Evolutionary conservation across 345 rosid species (phyloP), one percentile per base, ranked within the genome.

Genomic region (Citropsis articulata): DNA sequence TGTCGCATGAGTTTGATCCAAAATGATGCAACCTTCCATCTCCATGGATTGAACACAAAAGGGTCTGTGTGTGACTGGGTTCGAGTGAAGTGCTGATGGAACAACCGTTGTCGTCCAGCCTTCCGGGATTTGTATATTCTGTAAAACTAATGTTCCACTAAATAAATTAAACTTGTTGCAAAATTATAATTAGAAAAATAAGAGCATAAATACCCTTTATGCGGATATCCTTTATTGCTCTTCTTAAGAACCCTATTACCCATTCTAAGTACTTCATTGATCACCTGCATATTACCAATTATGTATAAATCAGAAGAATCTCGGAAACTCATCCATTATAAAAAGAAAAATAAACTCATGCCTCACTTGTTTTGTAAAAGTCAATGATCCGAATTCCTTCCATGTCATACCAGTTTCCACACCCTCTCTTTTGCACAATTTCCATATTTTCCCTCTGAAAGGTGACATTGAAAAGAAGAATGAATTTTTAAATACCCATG

Each of bases 61-160:
- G 84, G 82, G 12, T 84, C 79, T 53, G 45, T 18, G 38, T 71
- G 21, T 35, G 7, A 71, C 76, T 2, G 84, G 84, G 30, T 78
- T 78, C 73, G 81, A 45, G 69, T 84, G 81, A 38, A 78, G 35
- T 25, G 79, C 78, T 24, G 79, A 56, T 33, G 83, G 79, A 71
- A 57, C 74, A 7, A 80, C 57, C 61, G 70, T 59, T 25, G 80
- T 59, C 1, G 81, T 71, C 84, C 83, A 80, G 1, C 83, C 86
- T 80, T 80, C 65, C n/a, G 86, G 86, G 78, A 83, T 80, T 80
- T n/a, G 66, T 75, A 71, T 83, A 83, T 66, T 81, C 82, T 83
- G 77, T 8, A 33, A 31, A 66, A 12, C n/a, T 18, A 12, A 62
- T 62, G 13, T 56, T 6, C 22, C 27, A 56, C 7, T 9, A 38